phyloP scores from a whole-genome alignment of 2,329 filamentous ascomycete genomes.

The Beauveria brongniartii region DNA sequence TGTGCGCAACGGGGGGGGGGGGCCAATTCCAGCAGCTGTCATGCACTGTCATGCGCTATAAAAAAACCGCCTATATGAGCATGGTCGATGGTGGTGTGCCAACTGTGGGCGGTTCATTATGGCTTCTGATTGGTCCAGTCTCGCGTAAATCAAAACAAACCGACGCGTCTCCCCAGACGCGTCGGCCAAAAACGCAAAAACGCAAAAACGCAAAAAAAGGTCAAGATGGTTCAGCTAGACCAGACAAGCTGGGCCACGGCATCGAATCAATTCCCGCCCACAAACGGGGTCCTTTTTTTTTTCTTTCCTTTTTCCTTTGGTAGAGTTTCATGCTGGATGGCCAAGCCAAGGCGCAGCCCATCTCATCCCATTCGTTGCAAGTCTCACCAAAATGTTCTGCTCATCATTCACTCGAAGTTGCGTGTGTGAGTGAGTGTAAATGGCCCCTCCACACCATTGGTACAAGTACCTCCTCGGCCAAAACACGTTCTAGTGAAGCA shows the following conservation, averaged over 20 bases:
- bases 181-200: not conserved
- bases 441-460: constrained; percentile 1
- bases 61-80: no score
- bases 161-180: constrained; percentile 12
- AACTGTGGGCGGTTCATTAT: not conserved
- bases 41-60: not conserved
- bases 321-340: not conserved
- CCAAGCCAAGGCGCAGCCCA: not conserved
- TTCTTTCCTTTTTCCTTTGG: no score
- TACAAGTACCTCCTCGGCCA: not conserved
- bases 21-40: not conserved
- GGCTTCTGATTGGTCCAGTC: constrained; percentile 7
- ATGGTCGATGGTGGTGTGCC: not conserved
- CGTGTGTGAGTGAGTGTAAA: not conserved
- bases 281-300: not conserved
- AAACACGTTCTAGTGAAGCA: no score
- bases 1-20: no score
- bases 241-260: not conserved
- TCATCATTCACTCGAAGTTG: not conserved
- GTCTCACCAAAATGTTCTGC: not conserved
- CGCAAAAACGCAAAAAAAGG: not conserved
- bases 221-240: not conserved
- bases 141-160: constrained; percentile 11
- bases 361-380: not conserved
- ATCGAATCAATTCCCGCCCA: constrained; percentile 6